Conservation (phyloP, 331 rosid genomes). For the Stylosanthes scabra region DNA sequence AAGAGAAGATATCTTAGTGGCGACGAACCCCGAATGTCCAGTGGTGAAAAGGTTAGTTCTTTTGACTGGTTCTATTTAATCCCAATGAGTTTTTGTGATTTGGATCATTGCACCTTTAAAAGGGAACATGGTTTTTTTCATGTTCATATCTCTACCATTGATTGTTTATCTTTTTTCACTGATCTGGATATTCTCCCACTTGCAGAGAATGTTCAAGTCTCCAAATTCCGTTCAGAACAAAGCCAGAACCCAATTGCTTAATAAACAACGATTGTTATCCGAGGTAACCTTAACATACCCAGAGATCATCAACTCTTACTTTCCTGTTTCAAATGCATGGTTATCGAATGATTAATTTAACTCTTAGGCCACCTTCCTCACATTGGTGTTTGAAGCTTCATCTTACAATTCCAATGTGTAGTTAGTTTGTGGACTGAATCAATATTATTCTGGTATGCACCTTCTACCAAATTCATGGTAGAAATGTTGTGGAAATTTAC, state of each 20-base stretch:
- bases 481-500: background rate
- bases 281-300: constrained; percentile 57
- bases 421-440: background rate
- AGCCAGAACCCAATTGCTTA: constrained; percentile 86
- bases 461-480: too few species aligned
- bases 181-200: constrained; percentile 6
- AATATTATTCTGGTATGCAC: too few species aligned
- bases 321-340: constrained; percentile 1
- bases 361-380: too few species aligned
- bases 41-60: constrained; percentile 70
- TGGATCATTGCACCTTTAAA: too few species aligned
- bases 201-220: constrained; percentile 82
- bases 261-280: constrained; percentile 80
- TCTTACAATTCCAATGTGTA: too few species aligned
- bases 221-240: constrained; percentile 79
- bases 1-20: constrained; percentile 58
- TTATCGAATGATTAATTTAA: background rate
- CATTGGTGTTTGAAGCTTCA: too few species aligned
- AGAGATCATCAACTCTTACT: constrained; percentile 1
- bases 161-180: background rate
- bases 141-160: too few species aligned
- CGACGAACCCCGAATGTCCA: constrained; percentile 71
- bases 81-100: background rate
- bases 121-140: too few species aligned
- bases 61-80: background rate